A percentile compares a stretch with the other conserved stretches of the same genome.
Evolutionary conservation across 2,329 filamentous ascomycete species (phyloP).

Genomic region (Trichoderma hamatum): DNA sequence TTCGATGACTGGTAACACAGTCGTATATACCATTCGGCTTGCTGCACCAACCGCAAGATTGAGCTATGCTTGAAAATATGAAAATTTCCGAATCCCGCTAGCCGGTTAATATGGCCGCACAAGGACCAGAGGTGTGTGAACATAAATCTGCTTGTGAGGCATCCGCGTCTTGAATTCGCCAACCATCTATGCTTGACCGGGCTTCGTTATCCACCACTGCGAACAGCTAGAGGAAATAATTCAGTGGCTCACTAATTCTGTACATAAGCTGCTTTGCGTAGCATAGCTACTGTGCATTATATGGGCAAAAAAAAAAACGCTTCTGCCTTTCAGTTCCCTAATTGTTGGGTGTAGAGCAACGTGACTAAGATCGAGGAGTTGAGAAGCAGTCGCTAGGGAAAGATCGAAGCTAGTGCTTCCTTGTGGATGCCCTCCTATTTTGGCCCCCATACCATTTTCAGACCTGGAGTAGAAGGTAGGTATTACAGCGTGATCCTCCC

Average conservation of each 20-base stretch:
- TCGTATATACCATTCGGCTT: constrained; percentile 11
- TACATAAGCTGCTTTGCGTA: neutral
- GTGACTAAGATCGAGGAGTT: constrained; percentile 2
- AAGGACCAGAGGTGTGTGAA: neutral
- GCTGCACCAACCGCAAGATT: constrained; percentile 15
- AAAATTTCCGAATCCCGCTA: constrained; percentile 23
- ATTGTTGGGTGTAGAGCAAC: neutral
- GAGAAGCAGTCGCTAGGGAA: constrained; percentile 1
- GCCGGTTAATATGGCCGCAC: neutral
- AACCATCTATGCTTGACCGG: neutral
- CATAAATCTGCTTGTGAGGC: neutral
- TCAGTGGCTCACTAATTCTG: neutral
- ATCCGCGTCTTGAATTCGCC: neutral
- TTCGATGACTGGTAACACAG: constrained; percentile 10
- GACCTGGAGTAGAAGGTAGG: neutral
- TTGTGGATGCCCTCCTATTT: constrained; percentile 18
- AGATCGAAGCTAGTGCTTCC: constrained; percentile 25
- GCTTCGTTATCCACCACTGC: neutral
- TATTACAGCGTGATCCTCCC: neutral
- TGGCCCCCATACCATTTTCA: constrained; percentile 5
- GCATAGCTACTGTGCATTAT: neutral
- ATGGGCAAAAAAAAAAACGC: neutral
- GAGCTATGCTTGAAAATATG: constrained; percentile 19
- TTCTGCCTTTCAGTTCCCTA: neutral
- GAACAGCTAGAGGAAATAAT: neutral